These are phyloP conservation scores for Verticillium klebahnii DNA, from an alignment of 2,329 filamentous ascomycete genomes.

Conservation along the genomic window DNA sequence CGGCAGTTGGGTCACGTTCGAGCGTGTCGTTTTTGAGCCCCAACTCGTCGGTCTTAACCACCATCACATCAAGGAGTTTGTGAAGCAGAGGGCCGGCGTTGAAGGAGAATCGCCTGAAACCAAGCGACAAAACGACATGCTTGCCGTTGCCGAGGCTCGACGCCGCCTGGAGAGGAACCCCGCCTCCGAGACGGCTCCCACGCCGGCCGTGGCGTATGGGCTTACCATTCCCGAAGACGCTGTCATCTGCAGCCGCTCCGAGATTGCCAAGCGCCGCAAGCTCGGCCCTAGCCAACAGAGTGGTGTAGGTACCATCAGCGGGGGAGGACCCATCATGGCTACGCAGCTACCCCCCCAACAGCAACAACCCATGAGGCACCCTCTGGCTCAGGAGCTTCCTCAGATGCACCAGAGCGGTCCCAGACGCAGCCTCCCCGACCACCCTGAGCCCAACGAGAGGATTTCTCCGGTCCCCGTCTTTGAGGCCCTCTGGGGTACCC, in stretches of 20 bases:
- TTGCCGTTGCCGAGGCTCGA: conserved; percentile 42
- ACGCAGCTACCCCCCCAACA: conserved; percentile 2
- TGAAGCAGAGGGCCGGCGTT: conserved; percentile 44
- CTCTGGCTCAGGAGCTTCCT: conserved; percentile 3
- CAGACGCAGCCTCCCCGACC: neutral
- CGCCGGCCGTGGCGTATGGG: conserved; percentile 47
- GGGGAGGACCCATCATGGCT: conserved; percentile 15
- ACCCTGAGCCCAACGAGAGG: neutral
- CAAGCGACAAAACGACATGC: conserved; percentile 30
- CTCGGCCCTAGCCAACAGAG: conserved; percentile 37
- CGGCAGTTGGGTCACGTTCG: conserved; percentile 61
- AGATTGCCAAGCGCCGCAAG: conserved; percentile 44
- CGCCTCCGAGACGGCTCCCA: conserved; percentile 34
- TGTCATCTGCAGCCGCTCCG: conserved; percentile 6
- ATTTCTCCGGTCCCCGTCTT: conserved; percentile 12
- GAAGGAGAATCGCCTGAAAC: conserved; percentile 33
- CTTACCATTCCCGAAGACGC: conserved; percentile 40
- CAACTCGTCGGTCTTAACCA: conserved; percentile 53
- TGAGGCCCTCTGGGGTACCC: conserved; percentile 45
- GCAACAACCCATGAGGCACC: neutral
- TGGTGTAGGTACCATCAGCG: conserved; percentile 26
- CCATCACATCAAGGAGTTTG: conserved; percentile 57
- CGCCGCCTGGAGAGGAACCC: conserved; percentile 38
- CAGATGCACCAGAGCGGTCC: neutral
- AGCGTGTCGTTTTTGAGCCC: conserved; percentile 52